A percentile compares a stretch with the other conserved stretches of the same genome.
These are phyloP conservation scores for Pseudogymnoascus sp. DNA, from an alignment of 2,329 filamentous ascomycete genomes.

Conservation along the genomic window DNA sequence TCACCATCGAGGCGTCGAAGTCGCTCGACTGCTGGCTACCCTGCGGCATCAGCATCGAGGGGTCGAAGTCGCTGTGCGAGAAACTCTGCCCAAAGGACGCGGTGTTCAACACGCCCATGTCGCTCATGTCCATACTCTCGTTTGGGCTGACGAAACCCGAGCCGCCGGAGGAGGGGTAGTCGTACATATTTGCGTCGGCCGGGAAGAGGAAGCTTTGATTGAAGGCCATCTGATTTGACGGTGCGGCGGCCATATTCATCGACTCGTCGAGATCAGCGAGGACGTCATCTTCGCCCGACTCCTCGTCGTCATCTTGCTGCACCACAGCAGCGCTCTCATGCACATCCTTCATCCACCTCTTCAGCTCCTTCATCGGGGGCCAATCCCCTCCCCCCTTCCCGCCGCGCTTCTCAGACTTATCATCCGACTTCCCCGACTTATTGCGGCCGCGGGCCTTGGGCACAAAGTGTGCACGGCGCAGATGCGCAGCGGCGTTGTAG, in stretches of 20 bases:
- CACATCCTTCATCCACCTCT: slow-evolving; percentile 51
- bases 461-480: slow-evolving; percentile 82
- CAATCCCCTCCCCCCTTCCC: slow-evolving; percentile 35
- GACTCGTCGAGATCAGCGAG: slow-evolving; percentile 11
- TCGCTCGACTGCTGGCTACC: too few relatives aligned
- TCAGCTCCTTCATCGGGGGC: slow-evolving; percentile 62
- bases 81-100: too few relatives aligned
- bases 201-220: too few relatives aligned
- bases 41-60: too few relatives aligned
- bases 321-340: slow-evolving; percentile 23
- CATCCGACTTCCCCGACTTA: slow-evolving; percentile 25
- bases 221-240: not conserved
- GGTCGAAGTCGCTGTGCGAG: too few relatives aligned
- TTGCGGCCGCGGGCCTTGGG: slow-evolving; percentile 43
- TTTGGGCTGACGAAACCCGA: too few relatives aligned
- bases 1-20: too few relatives aligned
- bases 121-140: too few relatives aligned
- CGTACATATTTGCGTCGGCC: too few relatives aligned
- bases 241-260: not conserved
- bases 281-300: slow-evolving; percentile 27
- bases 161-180: too few relatives aligned
- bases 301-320: slow-evolving; percentile 30
- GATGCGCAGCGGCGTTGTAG: slow-evolving; percentile 89
- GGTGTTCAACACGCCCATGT: too few relatives aligned
- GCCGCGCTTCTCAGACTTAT: slow-evolving; percentile 38